A percentile compares a stretch with the other conserved stretches of the same genome.
These are phyloP conservation scores for Fusarium sarcochroum DNA, from an alignment of 2,329 filamentous ascomycete genomes.

Conservation along the genomic window DNA sequence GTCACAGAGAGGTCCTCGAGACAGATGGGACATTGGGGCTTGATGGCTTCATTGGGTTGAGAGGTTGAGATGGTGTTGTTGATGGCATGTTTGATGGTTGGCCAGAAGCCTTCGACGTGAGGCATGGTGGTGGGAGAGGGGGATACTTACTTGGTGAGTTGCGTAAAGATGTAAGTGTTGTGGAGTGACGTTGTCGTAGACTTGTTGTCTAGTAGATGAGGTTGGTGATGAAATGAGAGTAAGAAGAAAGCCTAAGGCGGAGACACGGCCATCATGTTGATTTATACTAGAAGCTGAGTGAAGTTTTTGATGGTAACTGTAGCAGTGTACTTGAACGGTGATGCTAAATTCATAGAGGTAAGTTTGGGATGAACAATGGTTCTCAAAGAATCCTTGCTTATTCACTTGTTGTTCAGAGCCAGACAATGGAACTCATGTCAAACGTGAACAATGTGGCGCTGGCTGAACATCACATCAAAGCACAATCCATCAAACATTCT, in stretches of 20 bases:
- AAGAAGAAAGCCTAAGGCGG: neutral
- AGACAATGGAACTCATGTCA: neutral
- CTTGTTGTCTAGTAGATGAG: neutral
- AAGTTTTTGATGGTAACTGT: neutral
- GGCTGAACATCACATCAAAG: neutral
- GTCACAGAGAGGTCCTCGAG: slow-evolving; percentile 17
- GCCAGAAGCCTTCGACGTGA: slow-evolving; percentile 18
- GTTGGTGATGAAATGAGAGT: neutral
- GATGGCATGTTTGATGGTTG: slow-evolving; percentile 15
- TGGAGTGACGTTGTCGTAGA: neutral
- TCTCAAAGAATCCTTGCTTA: too few relatives aligned
- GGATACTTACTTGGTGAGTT: neutral
- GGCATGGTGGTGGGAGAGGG: slow-evolving; percentile 5
- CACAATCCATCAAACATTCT: neutral
- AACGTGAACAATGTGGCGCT: neutral
- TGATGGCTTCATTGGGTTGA: neutral
- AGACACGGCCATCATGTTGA: neutral
- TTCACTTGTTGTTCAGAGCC: neutral
- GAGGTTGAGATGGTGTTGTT: neutral
- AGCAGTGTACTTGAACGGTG: neutral
- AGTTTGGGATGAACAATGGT: neutral
- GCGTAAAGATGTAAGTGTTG: neutral
- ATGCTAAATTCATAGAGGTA: neutral
- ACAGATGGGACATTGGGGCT: slow-evolving; percentile 38
- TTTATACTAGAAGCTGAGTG: neutral